Conservation (phyloP, 192 early-diverging fungal genomes). For the Spinellus fusiger region DNA sequence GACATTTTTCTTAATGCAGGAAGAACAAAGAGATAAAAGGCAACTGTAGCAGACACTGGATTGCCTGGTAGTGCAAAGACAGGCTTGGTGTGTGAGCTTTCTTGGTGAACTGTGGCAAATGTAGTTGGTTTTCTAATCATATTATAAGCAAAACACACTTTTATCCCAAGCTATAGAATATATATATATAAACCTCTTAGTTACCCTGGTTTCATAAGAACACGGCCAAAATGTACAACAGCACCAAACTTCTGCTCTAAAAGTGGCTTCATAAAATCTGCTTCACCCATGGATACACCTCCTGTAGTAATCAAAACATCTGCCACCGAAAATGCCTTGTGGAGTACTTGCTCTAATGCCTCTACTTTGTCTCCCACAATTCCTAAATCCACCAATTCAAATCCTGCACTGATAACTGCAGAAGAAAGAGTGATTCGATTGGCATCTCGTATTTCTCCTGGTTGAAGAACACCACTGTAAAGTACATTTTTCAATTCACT, state of each 20-base stretch:
- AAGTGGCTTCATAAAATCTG: slow-evolving; percentile 84
- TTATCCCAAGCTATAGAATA: neutral
- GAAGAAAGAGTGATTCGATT: slow-evolving; percentile 77
- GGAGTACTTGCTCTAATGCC: slow-evolving; percentile 46
- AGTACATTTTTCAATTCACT: slow-evolving; percentile 71
- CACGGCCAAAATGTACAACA: slow-evolving; percentile 83
- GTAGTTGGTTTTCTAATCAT: slow-evolving; percentile 81
- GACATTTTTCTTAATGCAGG: slow-evolving; percentile 79
- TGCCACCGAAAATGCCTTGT: slow-evolving; percentile 41
- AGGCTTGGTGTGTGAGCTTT: slow-evolving; percentile 41
- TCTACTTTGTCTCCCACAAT: slow-evolving; percentile 63
- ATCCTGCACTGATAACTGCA: slow-evolving; percentile 55
- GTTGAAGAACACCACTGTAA: slow-evolving; percentile 28
- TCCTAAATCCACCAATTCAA: slow-evolving; percentile 66
- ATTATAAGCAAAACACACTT: neutral
- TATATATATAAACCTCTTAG: neutral
- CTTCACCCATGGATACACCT: slow-evolving; percentile 98
- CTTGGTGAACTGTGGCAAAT: slow-evolving; percentile 68
- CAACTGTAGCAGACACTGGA: slow-evolving; percentile 86
- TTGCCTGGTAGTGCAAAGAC: slow-evolving; percentile 93
- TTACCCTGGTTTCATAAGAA: slow-evolving; percentile 86
- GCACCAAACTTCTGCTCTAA: slow-evolving; percentile 75
- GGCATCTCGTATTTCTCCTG: slow-evolving; percentile 76
- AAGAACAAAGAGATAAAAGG: slow-evolving; percentile 85
- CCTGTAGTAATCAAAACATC: slow-evolving; percentile 89